These are phyloP conservation scores for Allium cepa DNA, from an alignment of 106 monocot species.

Conservation along the genomic window DNA sequence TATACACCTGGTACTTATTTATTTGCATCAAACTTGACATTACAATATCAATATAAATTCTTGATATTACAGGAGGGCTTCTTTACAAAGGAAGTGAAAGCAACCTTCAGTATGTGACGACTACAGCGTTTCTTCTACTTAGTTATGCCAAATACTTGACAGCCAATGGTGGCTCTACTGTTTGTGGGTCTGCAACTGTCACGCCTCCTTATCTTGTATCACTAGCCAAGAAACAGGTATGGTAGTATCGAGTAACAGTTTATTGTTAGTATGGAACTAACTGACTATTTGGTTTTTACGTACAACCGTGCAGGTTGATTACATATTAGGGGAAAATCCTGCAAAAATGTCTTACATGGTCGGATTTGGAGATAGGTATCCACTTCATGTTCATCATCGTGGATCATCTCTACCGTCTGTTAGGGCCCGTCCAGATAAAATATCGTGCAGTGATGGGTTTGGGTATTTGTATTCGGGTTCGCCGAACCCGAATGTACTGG, in stretches of 20 bases:
- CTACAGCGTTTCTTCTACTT: slow-evolving; percentile 69
- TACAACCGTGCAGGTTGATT: slow-evolving; percentile 40
- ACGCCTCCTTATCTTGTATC: slow-evolving; percentile 37
- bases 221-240: slow-evolving; percentile 70
- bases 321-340: slow-evolving; percentile 64
- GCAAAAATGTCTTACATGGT: slow-evolving; percentile 71
- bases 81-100: slow-evolving; percentile 56
- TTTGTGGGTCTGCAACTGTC: slow-evolving; percentile 31
- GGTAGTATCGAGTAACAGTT: neutral
- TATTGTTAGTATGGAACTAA: neutral
- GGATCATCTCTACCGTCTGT: slow-evolving; percentile 59
- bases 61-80: slow-evolving; percentile 47
- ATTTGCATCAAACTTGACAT: too few relatives aligned
- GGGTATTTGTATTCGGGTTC: slow-evolving; percentile 47
- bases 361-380: slow-evolving; percentile 50
- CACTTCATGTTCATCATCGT: slow-evolving; percentile 56
- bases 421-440: slow-evolving; percentile 26
- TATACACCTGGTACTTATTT: slow-evolving; percentile 47
- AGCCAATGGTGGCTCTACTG: slow-evolving; percentile 21
- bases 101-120: slow-evolving; percentile 89
- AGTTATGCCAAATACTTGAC: slow-evolving; percentile 70
- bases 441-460: slow-evolving; percentile 56
- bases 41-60: neutral
- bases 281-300: neutral
- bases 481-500: slow-evolving; percentile 54